phyloP scores from a whole-genome alignment of 1,139 yeast species.

The Zygoascus sp. region DNA sequence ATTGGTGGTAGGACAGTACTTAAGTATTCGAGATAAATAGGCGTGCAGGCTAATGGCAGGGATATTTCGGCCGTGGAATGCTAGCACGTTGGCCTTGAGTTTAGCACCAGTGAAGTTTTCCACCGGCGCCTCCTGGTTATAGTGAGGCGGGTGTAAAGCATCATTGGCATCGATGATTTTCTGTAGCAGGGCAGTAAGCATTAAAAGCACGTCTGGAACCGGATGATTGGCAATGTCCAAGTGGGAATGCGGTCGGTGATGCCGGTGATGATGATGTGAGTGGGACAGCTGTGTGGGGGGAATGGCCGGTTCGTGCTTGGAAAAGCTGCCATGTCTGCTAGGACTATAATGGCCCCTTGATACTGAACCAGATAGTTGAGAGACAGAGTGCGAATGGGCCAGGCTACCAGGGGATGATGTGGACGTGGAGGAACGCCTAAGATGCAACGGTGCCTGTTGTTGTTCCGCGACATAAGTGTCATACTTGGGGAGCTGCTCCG shows the following conservation, averaged over 20 bases:
- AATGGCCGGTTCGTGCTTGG: background rate
- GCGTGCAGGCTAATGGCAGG: constrained; percentile 93
- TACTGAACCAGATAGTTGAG: background rate
- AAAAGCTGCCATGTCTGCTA: constrained; percentile 3
- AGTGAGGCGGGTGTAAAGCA: constrained; percentile 67
- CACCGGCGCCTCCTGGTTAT: constrained; percentile 23
- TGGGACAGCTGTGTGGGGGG: constrained; percentile 4
- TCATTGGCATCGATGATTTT: constrained; percentile 94
- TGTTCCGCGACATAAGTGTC: constrained; percentile 11
- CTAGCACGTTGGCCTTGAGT: constrained; percentile 59
- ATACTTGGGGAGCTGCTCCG: constrained; percentile 10
- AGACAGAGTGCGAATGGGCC: constrained; percentile 6
- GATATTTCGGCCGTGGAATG: constrained; percentile 92
- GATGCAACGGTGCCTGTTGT: constrained; percentile 13
- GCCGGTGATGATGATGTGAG: constrained; percentile 8
- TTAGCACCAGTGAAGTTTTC: constrained; percentile 14
- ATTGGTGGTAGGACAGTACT: constrained; percentile 96
- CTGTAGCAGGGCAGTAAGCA: constrained; percentile 80
- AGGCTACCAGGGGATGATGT: constrained; percentile 13
- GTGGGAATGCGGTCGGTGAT: constrained; percentile 39
- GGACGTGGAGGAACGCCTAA: constrained; percentile 10
- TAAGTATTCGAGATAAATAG: constrained; percentile 80
- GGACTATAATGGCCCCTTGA: constrained; percentile 3
- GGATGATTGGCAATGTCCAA: constrained; percentile 81
- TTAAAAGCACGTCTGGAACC: constrained; percentile 69